A percentile compares a stretch with the other conserved stretches of the same genome.
Evolutionary conservation across 1,284 basidiomycete genomes (phyloP).

Genomic region (Chiua sp.): DNA sequence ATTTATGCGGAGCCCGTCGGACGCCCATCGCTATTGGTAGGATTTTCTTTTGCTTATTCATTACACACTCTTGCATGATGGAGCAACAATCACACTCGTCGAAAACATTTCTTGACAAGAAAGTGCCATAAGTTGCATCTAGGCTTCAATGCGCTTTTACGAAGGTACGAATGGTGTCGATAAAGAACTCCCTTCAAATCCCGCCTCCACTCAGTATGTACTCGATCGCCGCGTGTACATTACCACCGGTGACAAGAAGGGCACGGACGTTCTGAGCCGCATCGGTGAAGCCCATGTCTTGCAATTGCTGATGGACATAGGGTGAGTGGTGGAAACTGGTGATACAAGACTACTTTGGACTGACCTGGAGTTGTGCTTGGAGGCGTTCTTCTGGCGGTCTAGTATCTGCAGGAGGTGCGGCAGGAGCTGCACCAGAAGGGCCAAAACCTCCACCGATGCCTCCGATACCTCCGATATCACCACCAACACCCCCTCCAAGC

Average conservation of each 20-base stretch:
- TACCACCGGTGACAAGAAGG: constrained; percentile 85
- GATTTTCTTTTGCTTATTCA: too few species aligned
- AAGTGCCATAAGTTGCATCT: too few species aligned
- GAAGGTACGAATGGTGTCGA: too few species aligned
- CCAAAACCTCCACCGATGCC: constrained; percentile 35
- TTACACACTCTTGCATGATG: too few species aligned
- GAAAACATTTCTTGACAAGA: too few species aligned
- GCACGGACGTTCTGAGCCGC: constrained; percentile 90
- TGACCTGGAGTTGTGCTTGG: constrained; percentile 81
- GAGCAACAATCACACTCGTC: too few species aligned
- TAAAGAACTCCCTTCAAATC: constrained; percentile 40
- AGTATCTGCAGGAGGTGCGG: constrained; percentile 61
- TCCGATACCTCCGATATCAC: constrained; percentile 30
- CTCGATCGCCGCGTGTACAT: constrained; percentile 90
- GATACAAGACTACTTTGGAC: constrained; percentile 17
- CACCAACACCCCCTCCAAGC: constrained; percentile 13
- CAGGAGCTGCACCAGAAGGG: constrained; percentile 27
- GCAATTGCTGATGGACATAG: constrained; percentile 67
- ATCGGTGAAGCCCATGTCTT: constrained; percentile 88
- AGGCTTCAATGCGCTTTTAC: too few species aligned
- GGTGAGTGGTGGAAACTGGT: not conserved
- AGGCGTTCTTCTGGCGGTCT: constrained; percentile 88
- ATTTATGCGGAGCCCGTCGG: too few species aligned
- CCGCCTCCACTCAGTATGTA: constrained; percentile 86
- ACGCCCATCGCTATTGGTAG: too few species aligned